A percentile compares a stretch with the other conserved stretches of the same genome.
Evolutionary conservation across 2,329 filamentous ascomycete genomes (phyloP).

Genomic region (Penicillium hordei): DNA sequence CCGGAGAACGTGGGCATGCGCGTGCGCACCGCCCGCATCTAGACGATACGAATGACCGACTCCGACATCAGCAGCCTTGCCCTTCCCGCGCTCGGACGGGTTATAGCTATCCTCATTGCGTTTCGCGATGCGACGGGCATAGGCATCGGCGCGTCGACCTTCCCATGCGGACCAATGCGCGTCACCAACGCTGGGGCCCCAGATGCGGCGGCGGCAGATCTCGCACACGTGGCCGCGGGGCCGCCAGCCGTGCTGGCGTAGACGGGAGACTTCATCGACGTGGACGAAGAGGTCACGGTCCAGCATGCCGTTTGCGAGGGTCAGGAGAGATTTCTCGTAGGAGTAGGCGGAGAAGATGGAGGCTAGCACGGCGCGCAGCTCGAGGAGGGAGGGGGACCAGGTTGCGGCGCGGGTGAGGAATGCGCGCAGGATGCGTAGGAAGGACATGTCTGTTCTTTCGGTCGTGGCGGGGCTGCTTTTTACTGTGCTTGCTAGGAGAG

Average conservation of each 20-base stretch:
- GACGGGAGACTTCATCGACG: slow-evolving; percentile 69
- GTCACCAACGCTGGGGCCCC: slow-evolving; percentile 81
- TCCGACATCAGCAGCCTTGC: slow-evolving; percentile 37
- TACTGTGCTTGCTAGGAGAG: slow-evolving; percentile 75
- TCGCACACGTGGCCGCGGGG: slow-evolving; percentile 85
- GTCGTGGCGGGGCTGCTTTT: slow-evolving; percentile 32
- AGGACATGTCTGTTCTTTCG: slow-evolving; percentile 64
- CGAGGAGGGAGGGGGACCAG: slow-evolving; percentile 79
- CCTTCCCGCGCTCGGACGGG: slow-evolving; percentile 38
- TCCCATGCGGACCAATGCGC: slow-evolving; percentile 83
- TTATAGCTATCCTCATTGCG: slow-evolving; percentile 32
- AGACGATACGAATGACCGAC: slow-evolving; percentile 19
- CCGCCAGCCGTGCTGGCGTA: slow-evolving; percentile 84
- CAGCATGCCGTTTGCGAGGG: slow-evolving; percentile 79
- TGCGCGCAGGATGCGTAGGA: slow-evolving; percentile 82
- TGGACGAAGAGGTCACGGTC: slow-evolving; percentile 86
- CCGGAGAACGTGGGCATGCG: slow-evolving; percentile 1
- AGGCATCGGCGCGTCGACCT: slow-evolving; percentile 47
- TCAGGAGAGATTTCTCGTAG: slow-evolving; percentile 87
- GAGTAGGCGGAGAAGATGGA: slow-evolving; percentile 95
- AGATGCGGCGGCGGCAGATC: slow-evolving; percentile 75
- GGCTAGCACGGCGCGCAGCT: slow-evolving; percentile 77
- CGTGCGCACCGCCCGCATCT: slow-evolving; percentile 13
- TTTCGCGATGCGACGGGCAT: slow-evolving; percentile 32
- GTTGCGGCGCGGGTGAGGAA: slow-evolving; percentile 82